Conservation (phyloP, 495 filamentous ascomycete genomes). For the Aspergillus sparsus region DNA sequence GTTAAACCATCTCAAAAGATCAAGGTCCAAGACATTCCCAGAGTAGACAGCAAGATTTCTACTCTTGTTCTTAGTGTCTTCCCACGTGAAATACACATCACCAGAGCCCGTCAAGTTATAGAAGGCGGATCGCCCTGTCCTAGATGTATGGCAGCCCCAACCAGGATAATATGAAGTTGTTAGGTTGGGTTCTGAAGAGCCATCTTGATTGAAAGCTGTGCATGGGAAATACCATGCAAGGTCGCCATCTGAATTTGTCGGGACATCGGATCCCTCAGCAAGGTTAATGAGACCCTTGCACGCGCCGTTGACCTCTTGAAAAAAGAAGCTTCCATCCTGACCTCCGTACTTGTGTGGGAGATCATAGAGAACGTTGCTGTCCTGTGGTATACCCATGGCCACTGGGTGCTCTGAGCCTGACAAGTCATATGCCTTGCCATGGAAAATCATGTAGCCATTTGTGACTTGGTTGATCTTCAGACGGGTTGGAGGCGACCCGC, state of each 20-base stretch:
- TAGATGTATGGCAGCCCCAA: conserved; percentile 87
- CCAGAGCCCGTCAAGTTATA: conserved; percentile 63
- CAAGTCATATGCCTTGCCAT: conserved; percentile 86
- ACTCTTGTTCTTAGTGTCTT: conserved; percentile 83
- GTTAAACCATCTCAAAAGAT: conserved; percentile 91
- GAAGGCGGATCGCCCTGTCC: conserved; percentile 65
- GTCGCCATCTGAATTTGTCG: conserved; percentile 68
- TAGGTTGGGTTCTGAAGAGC: conserved; percentile 72
- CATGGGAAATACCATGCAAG: conserved; percentile 99
- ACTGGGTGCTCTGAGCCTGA: conserved; percentile 70
- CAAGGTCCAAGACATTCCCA: conserved; percentile 89
- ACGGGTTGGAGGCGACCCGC: conserved; percentile 64
- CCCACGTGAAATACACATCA: conserved; percentile 94
- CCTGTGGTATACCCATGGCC: conserved; percentile 71
- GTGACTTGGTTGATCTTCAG: conserved; percentile 80
- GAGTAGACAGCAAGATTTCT: conserved; percentile 92
- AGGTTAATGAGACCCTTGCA: conserved; percentile 89
- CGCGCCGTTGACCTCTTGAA: conserved; percentile 97
- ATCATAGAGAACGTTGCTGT: conserved; percentile 80
- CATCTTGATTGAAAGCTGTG: conserved; percentile 87
- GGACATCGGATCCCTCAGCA: conserved; percentile 70
- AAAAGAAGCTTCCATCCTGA: conserved; percentile 91
- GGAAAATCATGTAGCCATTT: conserved; percentile 89
- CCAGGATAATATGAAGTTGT: conserved; percentile 76
- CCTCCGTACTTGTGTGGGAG: conserved; percentile 77